Base-by-base conservation (phyloP, 2,329 filamentous ascomycete species). In the Westerdykella sp. region DNA sequence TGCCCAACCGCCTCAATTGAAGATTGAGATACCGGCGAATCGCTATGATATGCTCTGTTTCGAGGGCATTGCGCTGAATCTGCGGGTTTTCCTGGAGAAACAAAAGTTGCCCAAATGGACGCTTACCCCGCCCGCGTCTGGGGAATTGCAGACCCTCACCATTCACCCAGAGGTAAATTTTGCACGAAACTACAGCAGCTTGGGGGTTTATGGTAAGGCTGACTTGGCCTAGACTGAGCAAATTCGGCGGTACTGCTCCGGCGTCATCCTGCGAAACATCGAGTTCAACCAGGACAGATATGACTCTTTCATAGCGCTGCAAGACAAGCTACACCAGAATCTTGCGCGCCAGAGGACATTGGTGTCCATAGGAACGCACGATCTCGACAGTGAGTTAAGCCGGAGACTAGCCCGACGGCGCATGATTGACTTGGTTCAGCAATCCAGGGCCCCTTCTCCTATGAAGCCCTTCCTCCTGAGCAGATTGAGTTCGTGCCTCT, bases 251-350 rank as follows among this genome's bases (percentile, higher is more conserved):
- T 87, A 93, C 53, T 85, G 95, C 51, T 87, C 91, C 13, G 89
- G 85, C 48, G 89, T 91, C 38, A 86, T 98, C 53, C 74, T 98
- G 50, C 83, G 93, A 54, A 87, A 89, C 65, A 79, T 98, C 74
- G 88, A 83, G 61, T 97, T 98, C 76, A 90, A 87, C 56, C 78
- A 93, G 73, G 87, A 84, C 55, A 79, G 85, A 54, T 98, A 98
- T 69, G 87, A 95, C 57, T 96, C 89, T 62, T 98, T 98, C 85
- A 98, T 98, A 65, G 80, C 84, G 44, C 78, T 98, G 38, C 93
- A 98, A 73, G 94, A 98, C 73, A 98, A 98, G 74, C 80, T 98
- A 38, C 93, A 98, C 73, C 85, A 91, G 67, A 98, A 98, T 65
- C 74, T 98, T 53, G 94, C 93, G 39, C 82, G 93, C 49, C 87